Evolutionary conservation across 106 monocot species (phyloP).

Genomic region (Narthecium ossifragum): DNA sequence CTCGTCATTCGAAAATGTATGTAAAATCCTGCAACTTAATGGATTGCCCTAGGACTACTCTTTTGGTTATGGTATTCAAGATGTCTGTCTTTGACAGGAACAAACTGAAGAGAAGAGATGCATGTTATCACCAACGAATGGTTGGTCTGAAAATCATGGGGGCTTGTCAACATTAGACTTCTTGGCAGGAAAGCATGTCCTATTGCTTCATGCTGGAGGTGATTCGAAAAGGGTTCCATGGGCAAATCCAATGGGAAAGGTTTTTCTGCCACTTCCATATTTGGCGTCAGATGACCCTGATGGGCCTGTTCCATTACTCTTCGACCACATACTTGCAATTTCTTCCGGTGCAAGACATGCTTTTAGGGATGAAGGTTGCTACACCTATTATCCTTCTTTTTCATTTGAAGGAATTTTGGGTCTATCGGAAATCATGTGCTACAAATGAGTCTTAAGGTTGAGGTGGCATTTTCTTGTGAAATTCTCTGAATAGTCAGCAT

Average conservation of each 20-base stretch:
- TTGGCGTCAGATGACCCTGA: slow-evolving; percentile 80
- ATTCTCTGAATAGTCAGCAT: not conserved
- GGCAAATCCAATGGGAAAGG: slow-evolving; percentile 99
- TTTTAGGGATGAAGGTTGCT: slow-evolving; percentile 82
- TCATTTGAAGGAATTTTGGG: slow-evolving; percentile 19
- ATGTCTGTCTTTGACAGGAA: slow-evolving; percentile 27
- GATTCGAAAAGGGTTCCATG: slow-evolving; percentile 98
- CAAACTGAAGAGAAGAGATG: slow-evolving; percentile 11
- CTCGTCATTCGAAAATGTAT: too few species aligned
- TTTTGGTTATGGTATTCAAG: too few species aligned
- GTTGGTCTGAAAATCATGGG: slow-evolving; percentile 6
- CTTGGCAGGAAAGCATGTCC: slow-evolving; percentile 55
- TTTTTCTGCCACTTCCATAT: slow-evolving; percentile 89
- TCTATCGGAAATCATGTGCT: not conserved
- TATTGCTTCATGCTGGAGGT: slow-evolving; percentile 97
- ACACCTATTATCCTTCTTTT: slow-evolving; percentile 22
- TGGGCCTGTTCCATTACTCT: slow-evolving; percentile 91
- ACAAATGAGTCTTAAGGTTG: not conserved
- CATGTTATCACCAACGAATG: slow-evolving; percentile 13
- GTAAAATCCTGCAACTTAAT: too few species aligned
- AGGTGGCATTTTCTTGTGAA: not conserved
- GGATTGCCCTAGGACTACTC: too few species aligned
- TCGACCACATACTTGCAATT: slow-evolving; percentile 98
- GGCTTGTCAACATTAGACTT: slow-evolving; percentile 26
- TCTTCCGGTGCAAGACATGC: slow-evolving; percentile 93